Base-by-base conservation (phyloP, 83 land plant genomes). In the Larix sibirica region DNA sequence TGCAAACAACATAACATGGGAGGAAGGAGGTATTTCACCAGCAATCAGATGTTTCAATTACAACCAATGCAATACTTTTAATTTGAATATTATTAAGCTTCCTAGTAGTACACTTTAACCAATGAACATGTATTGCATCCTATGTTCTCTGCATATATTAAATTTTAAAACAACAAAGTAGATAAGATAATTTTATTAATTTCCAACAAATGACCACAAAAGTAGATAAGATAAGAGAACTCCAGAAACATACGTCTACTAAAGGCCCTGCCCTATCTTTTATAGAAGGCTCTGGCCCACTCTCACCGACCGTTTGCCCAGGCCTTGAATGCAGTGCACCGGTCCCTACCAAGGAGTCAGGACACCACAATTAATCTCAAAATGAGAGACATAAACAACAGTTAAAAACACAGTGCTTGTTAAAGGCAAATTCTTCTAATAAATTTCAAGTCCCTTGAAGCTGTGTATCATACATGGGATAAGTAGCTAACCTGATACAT, bases 401-500 rank as follows among this genome's bases (percentile, higher is more conserved):
- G 0, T 17, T 40, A 6, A 17, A 6, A 20, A 70, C 10, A 44
- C 40, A 73, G 1, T 50, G 23, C 3, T 44, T 73, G 0, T 42
- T 21, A 44, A 44, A n/a, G 23, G 24, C 9, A 38, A 36, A 6
- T 36, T 70, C 36, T 42, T 70, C 44, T 50, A 50, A 10, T 50
- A 50, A 50, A 18, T 18, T 17, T 69, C 0, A 18, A 36, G 23
- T 38, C 1, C 17, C 47, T 18, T n/a, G 47, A 73, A n/a, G 56
- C 58, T 73, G 1, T 9, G 9, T 9, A 9, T 0, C 54, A n/a
- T 42, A 18, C 28, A 18, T 73, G 56, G 14, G 26, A 42, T 7
- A 44, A 44, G 56, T 73, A 73, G 20, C 77, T 44, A 56, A 89
- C 90, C 94, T 87, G 89, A 81, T 4, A 82, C 17, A 21, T 62